Evolutionary conservation across 306 rosid genomes (phyloP).

Genomic region (Datisca glomerata): DNA sequence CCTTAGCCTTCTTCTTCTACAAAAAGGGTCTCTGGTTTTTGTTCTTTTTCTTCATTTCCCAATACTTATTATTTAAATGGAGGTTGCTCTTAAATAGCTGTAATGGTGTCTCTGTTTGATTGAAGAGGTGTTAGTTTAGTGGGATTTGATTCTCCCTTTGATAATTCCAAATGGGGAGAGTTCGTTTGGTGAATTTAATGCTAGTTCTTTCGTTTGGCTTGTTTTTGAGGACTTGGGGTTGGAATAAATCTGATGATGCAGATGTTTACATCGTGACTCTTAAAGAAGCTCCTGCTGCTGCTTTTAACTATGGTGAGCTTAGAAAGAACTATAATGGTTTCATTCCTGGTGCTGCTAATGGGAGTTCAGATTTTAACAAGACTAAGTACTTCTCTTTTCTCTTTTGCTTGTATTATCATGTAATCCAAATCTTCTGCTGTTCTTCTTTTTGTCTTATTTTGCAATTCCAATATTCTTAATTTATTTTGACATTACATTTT

Average conservation of each 20-base stretch:
- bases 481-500: no score
- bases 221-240: conserved; percentile 33
- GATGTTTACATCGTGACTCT: conserved; percentile 73
- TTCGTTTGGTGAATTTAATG: no score
- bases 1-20: no score
- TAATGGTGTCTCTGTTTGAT: conserved; percentile 25
- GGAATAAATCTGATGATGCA: conserved; percentile 35
- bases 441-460: no score
- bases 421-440: no score
- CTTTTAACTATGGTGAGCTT: conserved; percentile 41
- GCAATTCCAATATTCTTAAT: no score
- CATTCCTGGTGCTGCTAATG: conserved; percentile 27
- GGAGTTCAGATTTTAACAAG: conserved; percentile 45
- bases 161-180: no score
- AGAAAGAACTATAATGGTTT: conserved; percentile 24
- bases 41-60: conserved; percentile 1
- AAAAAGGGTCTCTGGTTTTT: conserved; percentile 16
- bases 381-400: conserved; percentile 47
- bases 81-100: no score
- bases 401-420: no score
- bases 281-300: conserved; percentile 47
- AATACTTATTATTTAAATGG: conserved; percentile 35
- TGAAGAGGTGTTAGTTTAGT: no score
- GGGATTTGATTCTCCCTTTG: no score
- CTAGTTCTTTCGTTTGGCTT: conserved; percentile 31